phyloP scores from a whole-genome alignment of 2,329 filamentous ascomycete genomes.

The Alternaria rosae region DNA sequence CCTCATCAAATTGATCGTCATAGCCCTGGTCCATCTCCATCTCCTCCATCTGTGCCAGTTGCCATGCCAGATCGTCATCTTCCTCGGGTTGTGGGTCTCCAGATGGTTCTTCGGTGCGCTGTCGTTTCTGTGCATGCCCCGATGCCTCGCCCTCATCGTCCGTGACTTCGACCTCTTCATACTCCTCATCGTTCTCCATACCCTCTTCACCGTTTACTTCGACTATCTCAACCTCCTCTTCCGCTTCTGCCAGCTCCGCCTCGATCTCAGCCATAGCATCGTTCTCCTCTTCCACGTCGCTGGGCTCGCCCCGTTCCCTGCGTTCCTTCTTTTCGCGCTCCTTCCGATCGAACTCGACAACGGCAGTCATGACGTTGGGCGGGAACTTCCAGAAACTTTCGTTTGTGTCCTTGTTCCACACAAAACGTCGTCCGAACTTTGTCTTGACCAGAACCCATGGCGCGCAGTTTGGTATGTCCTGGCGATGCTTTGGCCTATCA shows the following conservation, averaged over 20 bases:
- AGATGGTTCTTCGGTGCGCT: conserved; percentile 54
- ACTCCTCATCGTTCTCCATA: conserved; percentile 71
- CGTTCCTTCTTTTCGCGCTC: conserved; percentile 73
- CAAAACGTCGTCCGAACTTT: conserved; percentile 86
- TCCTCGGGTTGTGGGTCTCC: conserved; percentile 70
- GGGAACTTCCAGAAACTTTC: conserved; percentile 96
- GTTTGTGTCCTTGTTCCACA: conserved; percentile 85
- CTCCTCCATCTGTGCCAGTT: conserved; percentile 87
- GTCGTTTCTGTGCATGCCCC: conserved; percentile 57
- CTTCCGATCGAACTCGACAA: conserved; percentile 70
- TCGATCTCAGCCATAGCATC: conserved; percentile 45
- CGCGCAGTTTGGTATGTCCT: conserved; percentile 78
- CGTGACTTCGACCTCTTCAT: conserved; percentile 79
- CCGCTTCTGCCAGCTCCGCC: conserved; percentile 39
- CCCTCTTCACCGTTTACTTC: conserved; percentile 49
- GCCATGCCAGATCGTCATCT: conserved; percentile 92
- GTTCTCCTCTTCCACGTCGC: conserved; percentile 39
- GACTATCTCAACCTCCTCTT: conserved; percentile 42
- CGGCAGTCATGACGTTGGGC: conserved; percentile 79
- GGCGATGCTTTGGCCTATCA: conserved; percentile 83
- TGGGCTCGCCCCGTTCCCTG: conserved; percentile 55
- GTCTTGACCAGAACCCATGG: conserved; percentile 95
- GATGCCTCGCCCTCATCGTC: conserved; percentile 60
- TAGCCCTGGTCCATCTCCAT: conserved; percentile 76
- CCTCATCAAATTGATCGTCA: conserved; percentile 74